Evolutionary conservation across 208 protist species (phyloP).

Genomic region (Leptomonas pyrrhocoris): DNA sequence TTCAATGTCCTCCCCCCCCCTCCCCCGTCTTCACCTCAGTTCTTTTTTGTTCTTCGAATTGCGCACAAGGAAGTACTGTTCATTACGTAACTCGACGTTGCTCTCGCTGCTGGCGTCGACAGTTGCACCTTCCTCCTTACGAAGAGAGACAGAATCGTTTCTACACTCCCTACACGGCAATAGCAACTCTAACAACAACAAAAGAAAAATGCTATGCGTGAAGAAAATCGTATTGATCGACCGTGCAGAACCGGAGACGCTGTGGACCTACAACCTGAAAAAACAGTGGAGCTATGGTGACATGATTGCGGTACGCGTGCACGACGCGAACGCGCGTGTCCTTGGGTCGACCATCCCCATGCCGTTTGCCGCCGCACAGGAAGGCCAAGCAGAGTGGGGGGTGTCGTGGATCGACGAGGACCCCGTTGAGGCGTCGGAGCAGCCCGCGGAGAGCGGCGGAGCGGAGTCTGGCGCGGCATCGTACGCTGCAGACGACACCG

Average conservation of each 20-base stretch:
- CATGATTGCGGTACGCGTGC: conserved; percentile 51
- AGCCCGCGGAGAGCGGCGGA: neutral
- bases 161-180: too few species aligned
- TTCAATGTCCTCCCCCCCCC: too few species aligned
- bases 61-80: neutral
- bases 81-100: too few species aligned
- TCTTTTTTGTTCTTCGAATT: neutral
- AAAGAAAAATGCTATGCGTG: conserved; percentile 44
- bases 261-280: conserved; percentile 42
- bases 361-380: conserved; percentile 13
- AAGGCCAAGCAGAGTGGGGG: conserved; percentile 30
- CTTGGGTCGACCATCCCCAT: conserved; percentile 61
- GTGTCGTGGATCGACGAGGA: conserved; percentile 47
- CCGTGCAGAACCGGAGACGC: conserved; percentile 38
- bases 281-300: conserved; percentile 48
- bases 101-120: neutral
- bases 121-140: neutral
- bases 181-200: neutral
- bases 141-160: too few species aligned
- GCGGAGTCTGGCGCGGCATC: neutral
- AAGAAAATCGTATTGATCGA: conserved; percentile 53
- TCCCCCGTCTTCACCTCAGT: neutral
- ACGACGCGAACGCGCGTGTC: conserved; percentile 28
- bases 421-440: conserved; percentile 8
- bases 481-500: neutral